These are phyloP conservation scores for Niveomyces coronatus DNA, from an alignment of 2,329 filamentous ascomycete species.

Conservation along the genomic window DNA sequence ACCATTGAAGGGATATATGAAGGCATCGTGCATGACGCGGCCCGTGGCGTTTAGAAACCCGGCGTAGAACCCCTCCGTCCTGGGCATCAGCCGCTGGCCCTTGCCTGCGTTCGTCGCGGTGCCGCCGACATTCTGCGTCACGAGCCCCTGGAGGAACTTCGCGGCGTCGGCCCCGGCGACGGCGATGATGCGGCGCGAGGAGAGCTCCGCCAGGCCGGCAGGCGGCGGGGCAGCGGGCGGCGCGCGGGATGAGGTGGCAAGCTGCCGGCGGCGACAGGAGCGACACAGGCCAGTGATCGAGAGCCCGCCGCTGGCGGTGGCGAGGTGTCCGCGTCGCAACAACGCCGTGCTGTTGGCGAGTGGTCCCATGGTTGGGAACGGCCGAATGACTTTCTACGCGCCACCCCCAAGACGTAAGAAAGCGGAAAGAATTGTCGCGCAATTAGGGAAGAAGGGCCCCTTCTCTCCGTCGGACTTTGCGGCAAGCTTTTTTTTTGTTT, in stretches of 20 bases:
- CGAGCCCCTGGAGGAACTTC: conserved; percentile 78
- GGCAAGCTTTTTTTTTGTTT: too few relatives aligned
- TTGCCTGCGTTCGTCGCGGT: conserved; percentile 21
- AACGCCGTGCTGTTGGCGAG: too few relatives aligned
- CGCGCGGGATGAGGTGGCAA: conserved; percentile 13
- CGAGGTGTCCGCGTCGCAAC: too few relatives aligned
- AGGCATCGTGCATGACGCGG: conserved; percentile 78
- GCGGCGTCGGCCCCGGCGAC: conserved; percentile 70
- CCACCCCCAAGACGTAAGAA: too few relatives aligned
- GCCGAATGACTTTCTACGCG: too few relatives aligned
- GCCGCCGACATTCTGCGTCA: conserved; percentile 55
- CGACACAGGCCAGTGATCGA: conserved; percentile 21
- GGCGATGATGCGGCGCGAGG: conserved; percentile 69
- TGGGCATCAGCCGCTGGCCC: conserved; percentile 18
- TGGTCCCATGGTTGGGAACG: too few relatives aligned
- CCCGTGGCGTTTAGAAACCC: conserved; percentile 82
- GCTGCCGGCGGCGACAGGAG: conserved; percentile 22
- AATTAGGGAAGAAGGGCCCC: too few relatives aligned
- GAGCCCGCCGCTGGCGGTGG: too few relatives aligned
- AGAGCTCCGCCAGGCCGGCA: conserved; percentile 44
- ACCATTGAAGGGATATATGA: conserved; percentile 59
- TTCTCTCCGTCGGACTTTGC: too few relatives aligned
- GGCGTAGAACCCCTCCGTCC: conserved; percentile 55
- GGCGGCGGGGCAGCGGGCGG: conserved; percentile 31
- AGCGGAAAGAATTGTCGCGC: too few relatives aligned